phyloP scores from a whole-genome alignment of 176 grass and related monocot species.

The Thinopyrum elongatum region DNA sequence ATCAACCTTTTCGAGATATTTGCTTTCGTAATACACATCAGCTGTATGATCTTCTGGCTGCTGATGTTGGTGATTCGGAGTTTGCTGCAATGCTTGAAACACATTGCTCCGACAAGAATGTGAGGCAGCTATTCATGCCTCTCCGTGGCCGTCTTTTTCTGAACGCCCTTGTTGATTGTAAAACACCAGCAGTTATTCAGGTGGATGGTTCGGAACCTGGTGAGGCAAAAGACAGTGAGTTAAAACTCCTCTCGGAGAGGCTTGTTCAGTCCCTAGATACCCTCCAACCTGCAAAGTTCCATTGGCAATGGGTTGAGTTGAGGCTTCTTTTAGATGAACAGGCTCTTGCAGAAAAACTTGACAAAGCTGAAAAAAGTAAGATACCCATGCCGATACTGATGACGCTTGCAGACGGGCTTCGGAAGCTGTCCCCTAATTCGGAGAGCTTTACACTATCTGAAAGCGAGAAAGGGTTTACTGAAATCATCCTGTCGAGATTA shows the following conservation, averaged over 20 bases:
- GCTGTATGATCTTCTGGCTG: conserved; percentile 77
- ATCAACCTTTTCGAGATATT: conserved; percentile 87
- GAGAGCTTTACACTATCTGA: conserved; percentile 79
- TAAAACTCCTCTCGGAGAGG: conserved; percentile 69
- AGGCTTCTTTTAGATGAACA: conserved; percentile 98
- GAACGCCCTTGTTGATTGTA: conserved; percentile 88
- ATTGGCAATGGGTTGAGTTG: conserved; percentile 99
- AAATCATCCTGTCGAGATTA: conserved; percentile 90
- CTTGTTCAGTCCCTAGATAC: conserved; percentile 88
- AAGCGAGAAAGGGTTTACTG: conserved; percentile 96
- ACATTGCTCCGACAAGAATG: conserved; percentile 68
- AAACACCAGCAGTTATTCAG: conserved; percentile 47
- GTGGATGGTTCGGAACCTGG: conserved; percentile 64
- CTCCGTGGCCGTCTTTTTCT: conserved; percentile 89
- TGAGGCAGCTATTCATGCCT: conserved; percentile 81
- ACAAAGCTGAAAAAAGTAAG: conserved; percentile 14
- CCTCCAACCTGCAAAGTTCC: conserved; percentile 94
- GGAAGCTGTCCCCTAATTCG: conserved; percentile 69
- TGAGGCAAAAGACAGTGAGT: conserved; percentile 64
- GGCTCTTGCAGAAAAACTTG: conserved; percentile 88
- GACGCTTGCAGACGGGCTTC: conserved; percentile 75
- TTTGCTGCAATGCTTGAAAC: conserved; percentile 84
- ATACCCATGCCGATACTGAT: conserved; percentile 34
- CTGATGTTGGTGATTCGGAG: conserved; percentile 87
- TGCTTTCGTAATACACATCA: conserved; percentile 80